Conservation (phyloP, 768 basidiomycete genomes). For the Gymnopilus junonius region DNA sequence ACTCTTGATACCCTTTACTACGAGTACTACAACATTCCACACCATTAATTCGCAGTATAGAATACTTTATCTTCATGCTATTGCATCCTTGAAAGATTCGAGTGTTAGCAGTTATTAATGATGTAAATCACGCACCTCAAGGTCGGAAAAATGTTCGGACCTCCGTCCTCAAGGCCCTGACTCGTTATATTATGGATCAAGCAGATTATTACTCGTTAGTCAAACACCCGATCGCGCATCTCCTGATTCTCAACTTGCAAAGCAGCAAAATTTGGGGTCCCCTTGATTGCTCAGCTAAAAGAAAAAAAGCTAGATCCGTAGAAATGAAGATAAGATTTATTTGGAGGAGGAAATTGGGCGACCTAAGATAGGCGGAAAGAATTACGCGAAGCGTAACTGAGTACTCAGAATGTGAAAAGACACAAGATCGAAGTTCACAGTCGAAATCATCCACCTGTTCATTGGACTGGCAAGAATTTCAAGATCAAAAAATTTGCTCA, state of each 20-base stretch:
- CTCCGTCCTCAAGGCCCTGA: not conserved
- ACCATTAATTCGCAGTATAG: not conserved
- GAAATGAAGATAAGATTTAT: not conserved
- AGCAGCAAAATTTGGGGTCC: not conserved
- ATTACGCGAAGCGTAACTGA: too few species aligned
- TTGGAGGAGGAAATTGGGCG: too few species aligned
- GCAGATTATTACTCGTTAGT: too few species aligned
- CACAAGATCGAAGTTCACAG: too few species aligned
- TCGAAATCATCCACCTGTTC: too few species aligned
- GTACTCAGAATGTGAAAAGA: too few species aligned
- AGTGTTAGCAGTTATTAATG: not conserved
- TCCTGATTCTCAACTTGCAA: not conserved
- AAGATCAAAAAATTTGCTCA: too few species aligned
- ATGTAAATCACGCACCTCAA: too few species aligned
- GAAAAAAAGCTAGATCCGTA: not conserved
- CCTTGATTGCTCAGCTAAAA: not conserved
- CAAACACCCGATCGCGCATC: too few species aligned
- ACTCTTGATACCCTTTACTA: not conserved
- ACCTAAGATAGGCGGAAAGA: too few species aligned
- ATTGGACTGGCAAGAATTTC: too few species aligned
- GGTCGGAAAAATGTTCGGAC: not conserved
- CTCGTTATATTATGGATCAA: not conserved
- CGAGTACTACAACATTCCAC: not conserved
- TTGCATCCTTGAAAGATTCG: not conserved
- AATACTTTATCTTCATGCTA: not conserved